A percentile compares a stretch with the other conserved stretches of the same genome.
Evolutionary conservation across 176 grass and related monocot genomes (phyloP).

Genomic region (Elaeis guineensis): DNA sequence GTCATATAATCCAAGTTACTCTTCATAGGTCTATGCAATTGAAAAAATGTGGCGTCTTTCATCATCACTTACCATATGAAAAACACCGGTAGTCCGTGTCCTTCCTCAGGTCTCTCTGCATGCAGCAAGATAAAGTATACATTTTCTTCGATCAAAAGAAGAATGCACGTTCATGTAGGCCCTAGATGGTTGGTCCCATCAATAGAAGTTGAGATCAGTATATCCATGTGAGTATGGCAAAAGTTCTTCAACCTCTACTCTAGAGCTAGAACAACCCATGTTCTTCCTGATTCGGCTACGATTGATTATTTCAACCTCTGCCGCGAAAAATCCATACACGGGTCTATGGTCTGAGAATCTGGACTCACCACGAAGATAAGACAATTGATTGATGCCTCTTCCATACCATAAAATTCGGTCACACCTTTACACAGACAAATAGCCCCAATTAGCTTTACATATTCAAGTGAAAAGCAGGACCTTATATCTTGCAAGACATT

Average conservation of each 20-base stretch:
- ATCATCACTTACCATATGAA: neutral
- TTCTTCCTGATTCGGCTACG: constrained; percentile 49
- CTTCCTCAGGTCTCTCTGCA: neutral
- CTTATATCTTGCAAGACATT: no score
- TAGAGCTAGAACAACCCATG: constrained; percentile 61
- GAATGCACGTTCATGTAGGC: constrained; percentile 30
- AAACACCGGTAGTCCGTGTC: neutral
- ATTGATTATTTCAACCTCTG: constrained; percentile 72
- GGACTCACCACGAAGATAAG: constrained; percentile 77
- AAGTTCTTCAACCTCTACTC: constrained; percentile 88
- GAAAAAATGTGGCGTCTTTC: no score
- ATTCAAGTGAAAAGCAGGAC: neutral
- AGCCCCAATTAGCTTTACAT: no score
- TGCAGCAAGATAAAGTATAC: neutral
- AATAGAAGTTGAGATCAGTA: constrained; percentile 45
- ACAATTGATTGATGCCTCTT: constrained; percentile 57
- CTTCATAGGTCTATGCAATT: no score
- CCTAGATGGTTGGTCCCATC: constrained; percentile 8
- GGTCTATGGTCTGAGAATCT: constrained; percentile 93
- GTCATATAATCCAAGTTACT: no score
- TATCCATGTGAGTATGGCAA: constrained; percentile 49
- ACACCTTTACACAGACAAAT: constrained; percentile 37
- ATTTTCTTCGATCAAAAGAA: neutral
- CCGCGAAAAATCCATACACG: constrained; percentile 74
- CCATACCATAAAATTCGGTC: constrained; percentile 91